phyloP scores from a whole-genome alignment of 73 alveolate genomes.

The Stentor roeselii region DNA sequence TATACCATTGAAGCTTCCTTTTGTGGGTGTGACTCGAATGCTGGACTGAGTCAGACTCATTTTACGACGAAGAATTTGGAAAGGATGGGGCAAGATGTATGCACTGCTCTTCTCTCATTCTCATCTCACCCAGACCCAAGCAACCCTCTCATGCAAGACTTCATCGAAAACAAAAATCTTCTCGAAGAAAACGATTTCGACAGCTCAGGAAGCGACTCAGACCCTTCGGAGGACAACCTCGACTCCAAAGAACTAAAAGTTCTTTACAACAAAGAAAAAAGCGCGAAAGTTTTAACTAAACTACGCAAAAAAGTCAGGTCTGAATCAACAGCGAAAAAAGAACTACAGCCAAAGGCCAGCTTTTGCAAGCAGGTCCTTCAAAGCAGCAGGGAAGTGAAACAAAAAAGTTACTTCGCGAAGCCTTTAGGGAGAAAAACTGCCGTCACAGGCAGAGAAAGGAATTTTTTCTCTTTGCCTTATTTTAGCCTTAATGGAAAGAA shows the following conservation, averaged over 20 bases:
- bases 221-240: constrained; percentile 36
- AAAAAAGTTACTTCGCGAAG: not conserved
- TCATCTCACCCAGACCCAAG: constrained; percentile 28
- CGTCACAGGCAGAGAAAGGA: not conserved
- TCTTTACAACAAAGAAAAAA: not conserved
- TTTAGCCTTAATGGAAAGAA: not conserved
- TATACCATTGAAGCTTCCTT: constrained; percentile 65
- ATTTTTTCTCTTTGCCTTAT: not conserved
- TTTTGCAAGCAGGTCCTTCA: not conserved
- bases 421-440: not conserved
- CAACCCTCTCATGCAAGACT: not conserved
- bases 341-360: not conserved
- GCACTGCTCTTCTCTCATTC: constrained; percentile 41
- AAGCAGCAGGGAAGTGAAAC: not conserved
- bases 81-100: constrained; percentile 41
- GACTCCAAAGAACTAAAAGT: not conserved
- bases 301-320: not conserved
- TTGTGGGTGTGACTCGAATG: constrained; percentile 56
- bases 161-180: constrained; percentile 12
- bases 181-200: constrained; percentile 34
- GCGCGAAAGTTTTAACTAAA: not conserved
- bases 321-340: not conserved
- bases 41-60: constrained; percentile 31
- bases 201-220: constrained; percentile 19
- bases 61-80: constrained; percentile 50